Base-by-base conservation (phyloP, 768 basidiomycete species). In the Termitomyces heimii region DNA sequence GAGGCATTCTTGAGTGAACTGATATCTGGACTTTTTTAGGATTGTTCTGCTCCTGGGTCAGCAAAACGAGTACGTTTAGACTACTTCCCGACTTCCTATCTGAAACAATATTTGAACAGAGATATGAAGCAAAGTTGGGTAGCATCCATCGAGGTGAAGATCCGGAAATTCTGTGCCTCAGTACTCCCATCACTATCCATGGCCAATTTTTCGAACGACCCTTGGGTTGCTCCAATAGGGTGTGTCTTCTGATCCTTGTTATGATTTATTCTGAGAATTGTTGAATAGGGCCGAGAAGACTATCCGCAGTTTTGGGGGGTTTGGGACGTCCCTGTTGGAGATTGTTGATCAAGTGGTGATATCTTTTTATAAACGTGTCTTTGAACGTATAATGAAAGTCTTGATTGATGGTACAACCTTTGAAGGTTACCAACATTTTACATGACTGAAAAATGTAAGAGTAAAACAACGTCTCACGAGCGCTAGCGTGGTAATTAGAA, bases 281-380 rank as follows among this genome's bases (percentile, higher is more conserved):
- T 12, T 6, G 16, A 8, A 9, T 20, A 45, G 20, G 45, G 20
- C 0, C 13, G 12, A 18, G 18, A 28, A 26, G 37, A 18, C 37
- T 20, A 12, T 22, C 13, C 56, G 42, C 55, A 47, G 16, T 56
- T 39, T n/a, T 60, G 59, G 59, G 55, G 55, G 3, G 49, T 60
- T 20, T 54, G 55, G 55, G 20, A 60, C 32, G n/a, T 60, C 9
- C 55, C 54, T 22, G 51, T 53, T 20, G 55, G 43, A 9, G 22
- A 22, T 18, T 60, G 54, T 35, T 32, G 12, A 48, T 29, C 18
- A 29, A 47, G 7, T 18, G 4, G 3, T 5, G 20, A n/a, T n/a
- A 9, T 20, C 39, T 5, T 40, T 20, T 20, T 8, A 5, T 40
- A n/a, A 40, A 10, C 3, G 20, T 20, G n/a, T n/a, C n/a, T 6